These are phyloP conservation scores for Coleophoma cylindrospora DNA, from an alignment of 2,329 filamentous ascomycete genomes.

Conservation along the genomic window DNA sequence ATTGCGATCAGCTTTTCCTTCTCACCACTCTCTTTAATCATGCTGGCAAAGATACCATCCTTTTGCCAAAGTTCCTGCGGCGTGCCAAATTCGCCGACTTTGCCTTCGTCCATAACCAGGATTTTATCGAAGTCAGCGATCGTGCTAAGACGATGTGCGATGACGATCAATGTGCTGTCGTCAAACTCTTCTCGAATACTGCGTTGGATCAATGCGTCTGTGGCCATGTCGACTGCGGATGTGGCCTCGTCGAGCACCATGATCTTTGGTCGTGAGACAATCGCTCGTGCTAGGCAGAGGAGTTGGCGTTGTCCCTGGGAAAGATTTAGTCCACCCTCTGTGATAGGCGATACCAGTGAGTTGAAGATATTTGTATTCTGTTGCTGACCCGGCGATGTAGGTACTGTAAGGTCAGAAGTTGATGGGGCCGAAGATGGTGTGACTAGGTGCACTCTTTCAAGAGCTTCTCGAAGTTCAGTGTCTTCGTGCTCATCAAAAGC, in stretches of 20 bases:
- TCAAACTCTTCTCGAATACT: conserved; percentile 69
- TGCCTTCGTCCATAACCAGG: conserved; percentile 62
- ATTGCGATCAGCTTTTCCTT: conserved; percentile 24
- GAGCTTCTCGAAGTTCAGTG: conserved; percentile 61
- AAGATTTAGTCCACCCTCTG: conserved; percentile 69
- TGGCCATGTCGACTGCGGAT: conserved; percentile 72
- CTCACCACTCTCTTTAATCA: conserved; percentile 57
- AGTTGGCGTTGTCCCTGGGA: conserved; percentile 75
- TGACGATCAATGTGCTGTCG: conserved; percentile 65
- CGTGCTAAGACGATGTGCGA: conserved; percentile 69
- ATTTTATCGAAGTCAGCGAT: conserved; percentile 71
- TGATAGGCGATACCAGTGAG: conserved; percentile 56
- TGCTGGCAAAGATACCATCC: conserved; percentile 47
- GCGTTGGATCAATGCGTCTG: conserved; percentile 68
- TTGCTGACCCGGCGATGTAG: conserved; percentile 25
- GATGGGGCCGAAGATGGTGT: conserved; percentile 7
- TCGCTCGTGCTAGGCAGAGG: conserved; percentile 68
- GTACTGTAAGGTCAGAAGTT: conserved; percentile 12
- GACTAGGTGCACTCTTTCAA: conserved; percentile 63
- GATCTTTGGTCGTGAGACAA: conserved; percentile 67
- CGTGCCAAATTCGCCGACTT: conserved; percentile 59
- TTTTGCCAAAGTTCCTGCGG: conserved; percentile 55
- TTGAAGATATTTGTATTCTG: conserved; percentile 62
- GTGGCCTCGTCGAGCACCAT: conserved; percentile 81
- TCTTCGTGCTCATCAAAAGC: conserved; percentile 69